Evolutionary conservation across 2,329 filamentous ascomycete genomes (phyloP), one percentile per base, ranked within the genome.

Genomic region (Hypoxylon sp.): DNA sequence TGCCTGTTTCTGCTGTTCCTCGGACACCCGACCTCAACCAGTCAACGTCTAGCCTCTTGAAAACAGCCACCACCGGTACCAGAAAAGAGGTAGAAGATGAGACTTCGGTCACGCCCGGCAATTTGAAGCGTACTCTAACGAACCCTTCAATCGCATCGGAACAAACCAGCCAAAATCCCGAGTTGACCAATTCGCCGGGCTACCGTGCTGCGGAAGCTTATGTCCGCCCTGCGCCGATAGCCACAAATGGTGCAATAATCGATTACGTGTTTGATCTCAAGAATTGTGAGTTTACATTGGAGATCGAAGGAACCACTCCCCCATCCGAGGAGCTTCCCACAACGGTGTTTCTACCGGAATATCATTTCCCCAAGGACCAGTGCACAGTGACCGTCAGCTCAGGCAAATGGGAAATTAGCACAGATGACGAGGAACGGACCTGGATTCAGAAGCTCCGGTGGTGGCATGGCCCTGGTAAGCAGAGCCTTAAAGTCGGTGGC

Each of bases 191-290:
- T 62, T 82, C 87, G 1, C 88, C 90, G 0, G 95, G 96, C 1
- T 93, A 92, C 75, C 92, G 96, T 39, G 96, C 95, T 0, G 95
- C 94, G 3, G 95, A 99, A 80, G 95, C 97, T 0, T 98, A 93
- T 75, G 89, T 98, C 35, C 91, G 96, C 1, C 96, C 96, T 0
- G 91, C 91, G 0, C 93, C 96, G 0, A 89, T 94, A 27, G 84
- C 86, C 3, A 92, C 92, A 0, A 90, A 90, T 53, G 96, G 96
- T 8, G 86, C 87, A 29, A 83, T 98, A 13, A 78, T 87, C 2
- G 84, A 87, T 8, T 92, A 93, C 75, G 91, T 89, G 1, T 99
- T 99, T 75, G 93, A 98, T 77, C 84, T 99, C 58, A 88, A 88
- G 52, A 91, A 86, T 65, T 95, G 92, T 77, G 87, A 86, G 8